A percentile compares a stretch with the other conserved stretches of the same genome.
Evolutionary conservation across 352 stramenopile species (phyloP).

Genomic region (Pythium insidiosum): DNA sequence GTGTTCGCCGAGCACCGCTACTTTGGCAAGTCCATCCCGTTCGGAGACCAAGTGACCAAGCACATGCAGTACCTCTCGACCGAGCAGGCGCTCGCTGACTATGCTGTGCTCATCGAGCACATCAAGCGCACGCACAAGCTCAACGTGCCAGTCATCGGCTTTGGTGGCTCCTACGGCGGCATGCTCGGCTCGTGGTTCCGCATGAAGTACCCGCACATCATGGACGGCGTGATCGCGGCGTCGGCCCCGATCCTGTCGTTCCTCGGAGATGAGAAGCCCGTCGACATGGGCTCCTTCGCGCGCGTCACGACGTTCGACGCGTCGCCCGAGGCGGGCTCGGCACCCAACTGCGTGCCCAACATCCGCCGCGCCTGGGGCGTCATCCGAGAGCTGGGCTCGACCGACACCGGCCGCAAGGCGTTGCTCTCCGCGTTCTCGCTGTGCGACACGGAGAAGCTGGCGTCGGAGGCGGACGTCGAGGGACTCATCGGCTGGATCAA

Average conservation of each 20-base stretch:
- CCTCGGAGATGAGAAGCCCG: constrained; percentile 34
- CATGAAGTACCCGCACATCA: constrained; percentile 89
- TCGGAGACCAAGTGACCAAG: constrained; percentile 42
- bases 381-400: constrained; percentile 47
- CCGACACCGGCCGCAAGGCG: constrained; percentile 26
- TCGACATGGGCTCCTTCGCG: constrained; percentile 63
- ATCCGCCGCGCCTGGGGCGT: constrained; percentile 53
- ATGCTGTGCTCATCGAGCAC: constrained; percentile 48
- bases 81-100: constrained; percentile 89
- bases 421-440: constrained; percentile 37
- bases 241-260: constrained; percentile 86
- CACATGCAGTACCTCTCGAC: constrained; percentile 71
- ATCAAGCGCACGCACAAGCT: constrained; percentile 39
- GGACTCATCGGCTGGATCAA: constrained; percentile 57
- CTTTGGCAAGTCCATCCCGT: constrained; percentile 90
- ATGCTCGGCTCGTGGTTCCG: constrained; percentile 91
- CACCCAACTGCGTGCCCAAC: constrained; percentile 69
- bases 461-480: constrained; percentile 34
- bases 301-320: constrained; percentile 55
- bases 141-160: constrained; percentile 79
- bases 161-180: constrained; percentile 90
- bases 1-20: constrained; percentile 97
- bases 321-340: constrained; percentile 52
- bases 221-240: constrained; percentile 88
- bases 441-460: constrained; percentile 38